Evolutionary conservation across 2,329 filamentous ascomycete genomes (phyloP).

Genomic region (Pseudonectria buxi): DNA sequence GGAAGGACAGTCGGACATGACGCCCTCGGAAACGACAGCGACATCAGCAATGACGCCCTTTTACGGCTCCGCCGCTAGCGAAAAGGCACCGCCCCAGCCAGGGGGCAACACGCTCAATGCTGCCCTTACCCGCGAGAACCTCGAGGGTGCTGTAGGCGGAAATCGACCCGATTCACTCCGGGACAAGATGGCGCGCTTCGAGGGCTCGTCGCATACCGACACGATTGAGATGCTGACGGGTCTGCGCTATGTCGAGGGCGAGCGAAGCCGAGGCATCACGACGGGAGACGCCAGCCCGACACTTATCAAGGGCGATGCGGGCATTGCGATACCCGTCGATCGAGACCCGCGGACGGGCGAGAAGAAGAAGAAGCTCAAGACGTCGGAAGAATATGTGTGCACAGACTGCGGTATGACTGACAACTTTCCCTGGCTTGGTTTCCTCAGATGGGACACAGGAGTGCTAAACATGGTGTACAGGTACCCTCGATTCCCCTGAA

Average conservation of each 20-base stretch:
- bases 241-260: constrained; percentile 78
- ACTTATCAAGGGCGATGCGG: constrained; percentile 77
- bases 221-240: constrained; percentile 92
- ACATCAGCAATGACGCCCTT: constrained; percentile 26
- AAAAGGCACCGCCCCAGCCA: constrained; percentile 54
- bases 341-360: constrained; percentile 65
- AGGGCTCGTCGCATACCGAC: constrained; percentile 69
- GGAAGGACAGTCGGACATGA: constrained; percentile 48
- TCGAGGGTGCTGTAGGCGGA: constrained; percentile 63
- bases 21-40: constrained; percentile 40
- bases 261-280: constrained; percentile 80
- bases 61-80: constrained; percentile 30
- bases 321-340: constrained; percentile 76
- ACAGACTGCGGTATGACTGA: constrained; percentile 71
- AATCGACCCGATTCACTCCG: constrained; percentile 67
- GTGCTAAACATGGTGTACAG: constrained; percentile 29
- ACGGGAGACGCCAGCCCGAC: constrained; percentile 77
- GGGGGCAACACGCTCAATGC: constrained; percentile 59
- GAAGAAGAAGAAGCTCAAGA: constrained; percentile 85
- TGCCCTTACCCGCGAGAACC: constrained; percentile 70
- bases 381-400: constrained; percentile 84
- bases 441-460: not conserved
- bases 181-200: constrained; percentile 79
- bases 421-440: not conserved
- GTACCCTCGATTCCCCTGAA: constrained; percentile 84